phyloP scores from a whole-genome alignment of 2,329 filamentous ascomycete genomes.

The Cryphonectria carpinicola region DNA sequence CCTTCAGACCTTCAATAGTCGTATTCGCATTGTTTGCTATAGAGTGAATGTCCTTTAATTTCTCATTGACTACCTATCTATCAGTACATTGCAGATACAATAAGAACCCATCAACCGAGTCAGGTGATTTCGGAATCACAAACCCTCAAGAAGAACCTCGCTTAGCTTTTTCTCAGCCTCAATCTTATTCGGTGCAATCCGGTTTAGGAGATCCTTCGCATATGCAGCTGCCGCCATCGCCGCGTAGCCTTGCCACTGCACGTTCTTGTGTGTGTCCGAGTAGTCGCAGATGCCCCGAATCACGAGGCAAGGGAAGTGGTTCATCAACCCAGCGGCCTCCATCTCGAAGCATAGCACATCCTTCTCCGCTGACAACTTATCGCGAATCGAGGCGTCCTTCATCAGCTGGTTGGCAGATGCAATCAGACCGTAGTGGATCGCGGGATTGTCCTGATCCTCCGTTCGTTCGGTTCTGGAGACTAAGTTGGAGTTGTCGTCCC shows the following conservation, averaged over 20 bases:
- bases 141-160: neutral
- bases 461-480: conserved; percentile 18
- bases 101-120: neutral
- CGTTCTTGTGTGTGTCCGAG: conserved; percentile 36
- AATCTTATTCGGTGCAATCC: neutral
- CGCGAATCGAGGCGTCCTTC: conserved; percentile 35
- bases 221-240: conserved; percentile 35
- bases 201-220: conserved; percentile 26
- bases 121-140: neutral
- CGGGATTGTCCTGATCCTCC: conserved; percentile 31
- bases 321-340: conserved; percentile 39
- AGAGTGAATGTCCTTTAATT: neutral
- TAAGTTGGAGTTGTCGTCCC: neutral
- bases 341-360: conserved; percentile 40
- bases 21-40: neutral
- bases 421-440: conserved; percentile 42
- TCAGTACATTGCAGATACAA: neutral
- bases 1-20: neutral
- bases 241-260: conserved; percentile 34
- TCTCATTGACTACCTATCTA: neutral
- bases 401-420: conserved; percentile 40
- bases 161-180: neutral
- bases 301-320: conserved; percentile 37
- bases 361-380: conserved; percentile 32
- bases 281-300: conserved; percentile 40